phyloP scores from a whole-genome alignment of 805 yeast genomes.

The Wickerhamomyces sydowiorum region DNA sequence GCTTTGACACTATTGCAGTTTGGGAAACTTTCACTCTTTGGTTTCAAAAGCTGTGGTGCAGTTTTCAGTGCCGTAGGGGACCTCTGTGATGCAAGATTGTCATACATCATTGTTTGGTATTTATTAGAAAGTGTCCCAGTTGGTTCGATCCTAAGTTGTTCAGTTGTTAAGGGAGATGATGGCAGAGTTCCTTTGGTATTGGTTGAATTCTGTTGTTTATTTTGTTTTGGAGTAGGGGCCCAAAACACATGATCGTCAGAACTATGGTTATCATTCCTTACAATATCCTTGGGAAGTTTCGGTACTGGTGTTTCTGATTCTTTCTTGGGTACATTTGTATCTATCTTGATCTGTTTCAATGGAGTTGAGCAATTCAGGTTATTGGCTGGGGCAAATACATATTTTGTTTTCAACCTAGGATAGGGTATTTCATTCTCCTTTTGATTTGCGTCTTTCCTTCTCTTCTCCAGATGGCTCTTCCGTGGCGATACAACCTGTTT shows the following conservation, averaged over 20 bases:
- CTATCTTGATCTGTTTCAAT: constrained; percentile 2
- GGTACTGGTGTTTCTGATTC: not conserved
- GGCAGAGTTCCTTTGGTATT: constrained; percentile 9
- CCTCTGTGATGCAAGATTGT: constrained; percentile 12
- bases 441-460: not conserved
- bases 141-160: constrained; percentile 11
- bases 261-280: constrained; percentile 8
- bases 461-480: not conserved
- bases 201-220: constrained; percentile 3
- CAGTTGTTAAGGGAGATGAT: constrained; percentile 18
- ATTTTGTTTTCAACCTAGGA: constrained; percentile 1
- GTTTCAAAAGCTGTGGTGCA: not conserved
- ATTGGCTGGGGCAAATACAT: constrained; percentile 8
- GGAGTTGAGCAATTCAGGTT: constrained; percentile 6
- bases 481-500: not conserved
- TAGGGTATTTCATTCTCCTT: not conserved
- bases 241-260: constrained; percentile 24
- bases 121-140: constrained; percentile 9
- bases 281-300: not conserved
- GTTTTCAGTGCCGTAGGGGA: constrained; percentile 13
- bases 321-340: constrained; percentile 3
- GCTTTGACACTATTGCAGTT: not conserved
- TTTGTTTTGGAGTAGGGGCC: constrained; percentile 20
- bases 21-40: constrained; percentile 11
- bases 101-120: constrained; percentile 15